These are phyloP conservation scores for Colletotrichum tabaci DNA, from an alignment of 2,329 filamentous ascomycete species.

Conservation along the genomic window DNA sequence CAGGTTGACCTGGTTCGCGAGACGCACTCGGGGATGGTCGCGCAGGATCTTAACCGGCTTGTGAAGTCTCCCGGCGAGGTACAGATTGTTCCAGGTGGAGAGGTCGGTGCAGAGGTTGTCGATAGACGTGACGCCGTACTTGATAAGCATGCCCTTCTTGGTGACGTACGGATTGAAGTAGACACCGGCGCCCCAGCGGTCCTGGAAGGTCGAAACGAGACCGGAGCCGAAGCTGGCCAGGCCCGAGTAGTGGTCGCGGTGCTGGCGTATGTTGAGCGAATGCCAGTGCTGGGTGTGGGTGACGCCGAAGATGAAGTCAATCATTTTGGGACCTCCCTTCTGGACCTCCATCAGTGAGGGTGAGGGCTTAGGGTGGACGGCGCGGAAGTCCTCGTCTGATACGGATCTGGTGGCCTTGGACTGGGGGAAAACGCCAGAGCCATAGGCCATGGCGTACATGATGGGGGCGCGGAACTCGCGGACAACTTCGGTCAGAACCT, in stretches of 20 bases:
- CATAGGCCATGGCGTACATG: conserved; percentile 96
- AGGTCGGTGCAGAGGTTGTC: conserved; percentile 91
- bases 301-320: conserved; percentile 98
- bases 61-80: conserved; percentile 95
- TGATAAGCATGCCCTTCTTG: conserved; percentile 95
- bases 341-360: conserved; percentile 87
- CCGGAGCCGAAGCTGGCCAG: conserved; percentile 88
- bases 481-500: conserved; percentile 87
- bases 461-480: conserved; percentile 95
- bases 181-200: conserved; percentile 90
- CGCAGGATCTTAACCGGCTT: conserved; percentile 98
- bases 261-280: conserved; percentile 88
- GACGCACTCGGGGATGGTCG: conserved; percentile 90
- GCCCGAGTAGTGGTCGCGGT: conserved; percentile 92
- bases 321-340: conserved; percentile 92
- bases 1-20: conserved; percentile 96
- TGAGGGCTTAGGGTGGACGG: conserved; percentile 86
- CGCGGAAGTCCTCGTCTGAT: conserved; percentile 69
- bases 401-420: conserved; percentile 64
- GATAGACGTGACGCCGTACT: conserved; percentile 97
- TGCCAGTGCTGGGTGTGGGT: conserved; percentile 98
- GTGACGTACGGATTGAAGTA: conserved; percentile 98
- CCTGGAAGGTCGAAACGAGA: conserved; percentile 87
- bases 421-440: conserved; percentile 96
- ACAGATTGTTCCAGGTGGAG: conserved; percentile 92